Evolutionary conservation across 805 yeast species (phyloP).

Genomic region (Wickerhamiella spandovensis): DNA sequence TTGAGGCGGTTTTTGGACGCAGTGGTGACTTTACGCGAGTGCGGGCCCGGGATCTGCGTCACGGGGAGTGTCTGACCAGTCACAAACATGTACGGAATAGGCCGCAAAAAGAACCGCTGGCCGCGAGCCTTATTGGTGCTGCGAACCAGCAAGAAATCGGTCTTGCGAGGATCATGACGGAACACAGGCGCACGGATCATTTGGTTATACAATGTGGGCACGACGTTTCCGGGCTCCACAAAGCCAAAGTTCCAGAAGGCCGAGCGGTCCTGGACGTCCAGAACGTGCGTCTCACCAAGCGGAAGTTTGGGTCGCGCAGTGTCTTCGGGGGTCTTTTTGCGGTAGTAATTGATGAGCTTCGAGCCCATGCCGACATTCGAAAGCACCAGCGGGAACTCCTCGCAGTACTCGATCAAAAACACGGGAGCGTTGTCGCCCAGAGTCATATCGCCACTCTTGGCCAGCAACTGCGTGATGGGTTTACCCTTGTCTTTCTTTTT

Average conservation of each 20-base stretch:
- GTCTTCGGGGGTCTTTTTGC: conserved; percentile 73
- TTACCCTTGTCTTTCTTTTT: conserved; percentile 82
- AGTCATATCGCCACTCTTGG: conserved; percentile 60
- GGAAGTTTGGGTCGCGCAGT: conserved; percentile 73
- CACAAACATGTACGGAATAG: conserved; percentile 58
- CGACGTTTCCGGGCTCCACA: conserved; percentile 87
- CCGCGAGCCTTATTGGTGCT: conserved; percentile 59
- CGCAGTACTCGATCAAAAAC: conserved; percentile 76
- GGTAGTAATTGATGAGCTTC: conserved; percentile 80
- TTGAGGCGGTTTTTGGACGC: conserved; percentile 81
- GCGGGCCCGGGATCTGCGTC: conserved; percentile 93
- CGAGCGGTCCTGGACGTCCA: conserved; percentile 91
- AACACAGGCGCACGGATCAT: conserved; percentile 88
- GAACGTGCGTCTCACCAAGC: conserved; percentile 87
- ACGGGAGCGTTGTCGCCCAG: conserved; percentile 70
- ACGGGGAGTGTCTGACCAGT: conserved; percentile 93
- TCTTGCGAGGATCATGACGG: conserved; percentile 61
- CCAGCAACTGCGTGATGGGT: conserved; percentile 60
- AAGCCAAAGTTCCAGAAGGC: conserved; percentile 98
- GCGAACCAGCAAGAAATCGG: conserved; percentile 72
- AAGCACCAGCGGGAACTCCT: conserved; percentile 69
- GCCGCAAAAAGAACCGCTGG: conserved; percentile 54
- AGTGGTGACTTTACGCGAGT: conserved; percentile 87
- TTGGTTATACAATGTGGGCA: conserved; percentile 85
- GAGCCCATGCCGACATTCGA: conserved; percentile 94